Percentiles rank a stretch among this genome's conserved stretches.
phyloP scores from a whole-genome alignment of 306 rosid genomes.

The Begonia masoniana region DNA sequence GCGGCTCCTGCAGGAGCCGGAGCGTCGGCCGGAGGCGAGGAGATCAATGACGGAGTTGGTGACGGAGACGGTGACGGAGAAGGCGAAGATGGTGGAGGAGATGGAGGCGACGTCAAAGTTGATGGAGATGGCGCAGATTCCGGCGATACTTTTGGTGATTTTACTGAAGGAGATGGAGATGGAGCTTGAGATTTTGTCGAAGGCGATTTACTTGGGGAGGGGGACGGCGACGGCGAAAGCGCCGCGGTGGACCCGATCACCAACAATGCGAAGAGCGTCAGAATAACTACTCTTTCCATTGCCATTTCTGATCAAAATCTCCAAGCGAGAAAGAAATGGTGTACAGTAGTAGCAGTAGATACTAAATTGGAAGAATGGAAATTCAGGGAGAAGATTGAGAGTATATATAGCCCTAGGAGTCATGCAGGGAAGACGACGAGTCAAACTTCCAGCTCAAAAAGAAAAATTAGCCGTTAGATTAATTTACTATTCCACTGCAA shows the following conservation, averaged over 20 bases:
- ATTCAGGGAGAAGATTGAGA: not conserved
- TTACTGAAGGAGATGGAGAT: conserved; percentile 1
- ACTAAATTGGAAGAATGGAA: conserved; percentile 1
- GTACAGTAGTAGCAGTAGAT: not conserved
- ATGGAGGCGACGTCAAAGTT: conserved; percentile 7
- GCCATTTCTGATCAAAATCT: conserved; percentile 4
- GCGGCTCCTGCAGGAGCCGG: conserved; percentile 14
- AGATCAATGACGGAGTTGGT: conserved; percentile 7
- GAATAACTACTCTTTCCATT: not conserved
- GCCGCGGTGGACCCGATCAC: conserved; percentile 5
- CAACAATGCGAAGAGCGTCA: conserved; percentile 7
- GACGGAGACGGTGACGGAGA: conserved; percentile 10
- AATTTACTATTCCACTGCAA: too few relatives aligned
- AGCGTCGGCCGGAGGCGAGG: conserved; percentile 9
- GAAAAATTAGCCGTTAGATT: too few relatives aligned
- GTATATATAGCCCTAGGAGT: too few relatives aligned
- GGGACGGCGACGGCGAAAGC: conserved; percentile 14
- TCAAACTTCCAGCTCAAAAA: too few relatives aligned
- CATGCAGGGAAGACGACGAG: too few relatives aligned
- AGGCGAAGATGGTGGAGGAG: conserved; percentile 6
- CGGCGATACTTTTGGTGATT: conserved; percentile 5
- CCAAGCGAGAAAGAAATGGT: conserved; percentile 5
- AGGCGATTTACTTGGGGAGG: conserved; percentile 1
- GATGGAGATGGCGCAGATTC: conserved; percentile 13
- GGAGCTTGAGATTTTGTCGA: not conserved